Evolutionary conservation across 1,284 basidiomycete species (phyloP).

Genomic region (Moesziomyces sp.): DNA sequence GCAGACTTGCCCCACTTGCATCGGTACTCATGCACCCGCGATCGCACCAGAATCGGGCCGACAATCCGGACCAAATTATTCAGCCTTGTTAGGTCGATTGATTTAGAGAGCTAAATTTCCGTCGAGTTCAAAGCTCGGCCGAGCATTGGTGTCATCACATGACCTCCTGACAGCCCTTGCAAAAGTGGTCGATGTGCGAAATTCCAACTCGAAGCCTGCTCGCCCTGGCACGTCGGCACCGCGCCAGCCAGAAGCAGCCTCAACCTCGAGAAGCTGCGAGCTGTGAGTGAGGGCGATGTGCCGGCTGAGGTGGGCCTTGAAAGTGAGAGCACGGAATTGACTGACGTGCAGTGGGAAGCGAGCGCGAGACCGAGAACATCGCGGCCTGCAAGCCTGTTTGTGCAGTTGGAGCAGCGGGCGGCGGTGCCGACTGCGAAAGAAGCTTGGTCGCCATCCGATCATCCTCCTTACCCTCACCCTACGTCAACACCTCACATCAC

Average conservation of each 20-base stretch:
- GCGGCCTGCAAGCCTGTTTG: conserved; percentile 13
- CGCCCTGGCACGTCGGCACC: too few species aligned
- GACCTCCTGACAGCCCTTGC: neutral
- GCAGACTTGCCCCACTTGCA: neutral
- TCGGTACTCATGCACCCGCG: neutral
- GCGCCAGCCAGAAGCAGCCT: too few species aligned
- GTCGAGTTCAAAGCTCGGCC: neutral
- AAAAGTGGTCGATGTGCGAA: neutral
- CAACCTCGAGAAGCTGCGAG: too few species aligned
- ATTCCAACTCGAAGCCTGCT: neutral
- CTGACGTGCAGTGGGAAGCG: neutral
- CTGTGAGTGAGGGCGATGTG: too few species aligned
- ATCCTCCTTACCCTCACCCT: conserved; percentile 46
- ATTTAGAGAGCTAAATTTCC: neutral
- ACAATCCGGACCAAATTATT: neutral
- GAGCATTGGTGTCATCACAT: neutral
- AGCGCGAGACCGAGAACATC: neutral
- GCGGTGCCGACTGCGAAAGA: conserved; percentile 21
- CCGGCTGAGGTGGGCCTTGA: too few species aligned
- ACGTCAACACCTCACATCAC: conserved; percentile 45
- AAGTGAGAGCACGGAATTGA: neutral
- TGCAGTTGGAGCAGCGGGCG: neutral
- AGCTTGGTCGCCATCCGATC: conserved; percentile 46
- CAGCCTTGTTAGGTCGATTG: neutral
- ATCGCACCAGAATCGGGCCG: neutral